Evolutionary conservation across 2,329 filamentous ascomycete genomes (phyloP).

Genomic region (Lasiodiplodia sp.): DNA sequence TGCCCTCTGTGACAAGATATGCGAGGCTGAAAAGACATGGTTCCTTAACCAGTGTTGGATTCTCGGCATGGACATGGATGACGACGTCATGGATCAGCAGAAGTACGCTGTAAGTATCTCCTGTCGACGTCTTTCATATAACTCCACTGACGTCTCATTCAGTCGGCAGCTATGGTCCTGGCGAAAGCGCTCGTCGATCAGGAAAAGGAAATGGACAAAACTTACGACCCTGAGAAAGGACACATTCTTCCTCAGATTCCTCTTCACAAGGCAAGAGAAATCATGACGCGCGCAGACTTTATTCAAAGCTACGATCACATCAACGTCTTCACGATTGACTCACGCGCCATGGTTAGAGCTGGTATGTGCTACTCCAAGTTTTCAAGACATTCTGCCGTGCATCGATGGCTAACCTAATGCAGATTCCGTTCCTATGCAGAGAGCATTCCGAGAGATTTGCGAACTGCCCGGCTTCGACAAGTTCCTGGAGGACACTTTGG

Average conservation of each 20-base stretch:
- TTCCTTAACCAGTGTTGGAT: conserved; percentile 81
- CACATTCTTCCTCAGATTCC: conserved; percentile 79
- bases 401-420: background rate
- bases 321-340: conserved; percentile 95
- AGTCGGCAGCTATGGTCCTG: conserved; percentile 92
- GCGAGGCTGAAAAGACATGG: conserved; percentile 76
- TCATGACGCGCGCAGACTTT: conserved; percentile 97
- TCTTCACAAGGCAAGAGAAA: conserved; percentile 60
- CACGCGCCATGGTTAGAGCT: conserved; percentile 83
- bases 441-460: conserved; percentile 87
- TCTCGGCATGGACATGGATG: conserved; percentile 80
- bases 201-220: conserved; percentile 68
- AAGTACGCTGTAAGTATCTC: conserved; percentile 79
- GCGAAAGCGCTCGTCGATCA: conserved; percentile 89
- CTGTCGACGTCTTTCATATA: background rate
- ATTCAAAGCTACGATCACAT: conserved; percentile 90
- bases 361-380: conserved; percentile 9
- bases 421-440: conserved; percentile 95
- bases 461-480: conserved; percentile 77
- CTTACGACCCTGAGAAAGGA: conserved; percentile 70
- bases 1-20: conserved; percentile 75
- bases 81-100: conserved; percentile 98
- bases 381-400: background rate
- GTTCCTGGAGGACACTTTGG: conserved; percentile 80
- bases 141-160: background rate